Evolutionary conservation across 768 basidiomycete genomes (phyloP).

Genomic region (Rhodotorula taiwanensis): DNA sequence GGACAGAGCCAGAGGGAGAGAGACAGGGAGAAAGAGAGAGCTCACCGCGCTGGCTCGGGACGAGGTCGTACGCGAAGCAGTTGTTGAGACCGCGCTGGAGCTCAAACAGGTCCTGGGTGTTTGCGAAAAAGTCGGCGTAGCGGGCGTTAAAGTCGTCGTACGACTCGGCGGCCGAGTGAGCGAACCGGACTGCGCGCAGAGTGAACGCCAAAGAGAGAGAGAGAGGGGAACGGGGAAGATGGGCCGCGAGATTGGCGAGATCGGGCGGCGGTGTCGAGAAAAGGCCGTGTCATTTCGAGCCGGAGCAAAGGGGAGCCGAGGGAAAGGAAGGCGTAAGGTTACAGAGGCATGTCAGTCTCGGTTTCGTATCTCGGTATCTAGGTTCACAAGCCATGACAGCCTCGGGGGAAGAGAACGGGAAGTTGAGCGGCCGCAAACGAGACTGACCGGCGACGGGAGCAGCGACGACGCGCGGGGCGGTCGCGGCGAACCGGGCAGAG

Average conservation of each 20-base stretch:
- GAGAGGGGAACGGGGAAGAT: neutral
- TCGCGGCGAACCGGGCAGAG: conserved; percentile 12
- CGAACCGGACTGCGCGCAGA: conserved; percentile 29
- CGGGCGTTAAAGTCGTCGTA: conserved; percentile 91
- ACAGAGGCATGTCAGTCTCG: neutral
- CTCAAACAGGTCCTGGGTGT: conserved; percentile 93
- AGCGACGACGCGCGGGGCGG: neutral
- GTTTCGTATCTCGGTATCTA: too few species aligned
- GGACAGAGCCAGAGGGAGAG: too few species aligned
- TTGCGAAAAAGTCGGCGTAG: conserved; percentile 87
- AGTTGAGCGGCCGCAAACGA: neutral
- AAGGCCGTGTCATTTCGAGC: too few species aligned
- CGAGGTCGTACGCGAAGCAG: conserved; percentile 97
- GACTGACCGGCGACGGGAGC: neutral
- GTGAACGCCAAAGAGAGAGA: too few species aligned
- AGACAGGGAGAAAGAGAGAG: neutral
- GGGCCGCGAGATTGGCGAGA: neutral
- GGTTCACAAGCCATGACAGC: too few species aligned
- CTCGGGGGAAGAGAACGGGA: too few species aligned
- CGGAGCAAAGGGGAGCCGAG: neutral
- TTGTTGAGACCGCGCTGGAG: conserved; percentile 98
- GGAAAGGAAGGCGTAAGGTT: neutral
- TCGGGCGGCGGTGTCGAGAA: neutral
- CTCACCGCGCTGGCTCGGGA: conserved; percentile 58
- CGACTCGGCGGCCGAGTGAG: conserved; percentile 35